phyloP scores from a whole-genome alignment of 306 rosid species.

The Alnus rubra region DNA sequence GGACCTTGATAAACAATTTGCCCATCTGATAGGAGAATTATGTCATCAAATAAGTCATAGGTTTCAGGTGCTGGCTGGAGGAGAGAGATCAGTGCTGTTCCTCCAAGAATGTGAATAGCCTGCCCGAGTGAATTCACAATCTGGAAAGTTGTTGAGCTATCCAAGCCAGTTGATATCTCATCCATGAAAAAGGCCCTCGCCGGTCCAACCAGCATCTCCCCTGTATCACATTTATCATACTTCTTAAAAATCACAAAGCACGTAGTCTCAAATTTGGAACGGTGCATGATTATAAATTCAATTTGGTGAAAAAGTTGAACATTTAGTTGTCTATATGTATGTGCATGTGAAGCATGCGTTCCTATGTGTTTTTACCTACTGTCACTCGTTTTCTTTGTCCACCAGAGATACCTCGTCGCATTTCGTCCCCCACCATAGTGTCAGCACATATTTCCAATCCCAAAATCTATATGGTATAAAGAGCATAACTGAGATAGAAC shows the following conservation, averaged over 20 bases:
- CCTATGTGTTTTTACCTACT: conserved; percentile 29
- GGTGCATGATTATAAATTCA: too few relatives aligned
- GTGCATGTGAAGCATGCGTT: background rate
- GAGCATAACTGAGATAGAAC: background rate
- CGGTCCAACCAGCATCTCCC: conserved; percentile 57
- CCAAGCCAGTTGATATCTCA: conserved; percentile 54
- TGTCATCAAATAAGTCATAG: conserved; percentile 46
- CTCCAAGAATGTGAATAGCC: conserved; percentile 47
- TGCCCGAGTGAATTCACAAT: conserved; percentile 49
- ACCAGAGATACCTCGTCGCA: conserved; percentile 48
- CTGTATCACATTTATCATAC: conserved; percentile 4
- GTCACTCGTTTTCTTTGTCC: conserved; percentile 52
- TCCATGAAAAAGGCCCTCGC: conserved; percentile 52
- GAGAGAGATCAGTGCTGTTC: conserved; percentile 51
- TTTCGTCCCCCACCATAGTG: conserved; percentile 51
- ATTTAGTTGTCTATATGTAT: background rate
- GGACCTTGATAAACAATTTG: conserved; percentile 52
- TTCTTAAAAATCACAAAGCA: background rate
- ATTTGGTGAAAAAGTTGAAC: too few relatives aligned
- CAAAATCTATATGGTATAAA: conserved; percentile 31
- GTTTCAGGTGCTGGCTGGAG: conserved; percentile 57
- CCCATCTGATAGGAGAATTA: conserved; percentile 48
- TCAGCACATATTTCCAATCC: conserved; percentile 56
- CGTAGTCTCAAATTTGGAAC: too few relatives aligned
- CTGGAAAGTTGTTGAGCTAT: conserved; percentile 56